Conservation (phyloP, 2,329 filamentous ascomycete genomes). For the Aspergillus quadricinctus region DNA sequence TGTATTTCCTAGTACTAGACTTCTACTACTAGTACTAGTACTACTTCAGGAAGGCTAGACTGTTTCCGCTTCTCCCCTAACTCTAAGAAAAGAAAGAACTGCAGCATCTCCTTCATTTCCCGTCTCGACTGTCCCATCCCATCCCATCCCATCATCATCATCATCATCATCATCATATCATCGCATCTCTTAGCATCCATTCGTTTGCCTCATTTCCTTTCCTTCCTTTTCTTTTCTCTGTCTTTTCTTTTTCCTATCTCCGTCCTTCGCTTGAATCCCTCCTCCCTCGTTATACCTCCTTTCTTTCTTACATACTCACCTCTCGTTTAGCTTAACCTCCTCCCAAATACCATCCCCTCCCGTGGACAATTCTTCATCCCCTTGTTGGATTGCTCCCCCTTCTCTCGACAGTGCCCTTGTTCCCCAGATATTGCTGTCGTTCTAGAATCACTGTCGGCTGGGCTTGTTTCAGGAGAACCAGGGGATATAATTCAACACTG, state of each 20-base stretch:
- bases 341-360: background rate
- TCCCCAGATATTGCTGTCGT: background rate
- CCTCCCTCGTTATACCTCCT: slow-evolving; percentile 14
- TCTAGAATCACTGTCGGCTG: background rate
- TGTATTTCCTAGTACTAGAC: background rate
- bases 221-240: slow-evolving; percentile 8
- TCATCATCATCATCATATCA: background rate
- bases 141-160: slow-evolving; percentile 1
- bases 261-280: slow-evolving; percentile 10
- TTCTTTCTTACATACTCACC: slow-evolving; percentile 6
- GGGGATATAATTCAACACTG: background rate
- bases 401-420: background rate
- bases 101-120: slow-evolving; percentile 22
- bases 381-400: background rate
- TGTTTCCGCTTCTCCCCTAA: background rate
- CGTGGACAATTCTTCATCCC: slow-evolving; percentile 8
- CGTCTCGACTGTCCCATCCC: slow-evolving; percentile 1
- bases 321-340: slow-evolving; percentile 5
- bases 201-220: slow-evolving; percentile 3
- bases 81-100: slow-evolving; percentile 1
- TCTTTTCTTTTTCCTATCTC: slow-evolving; percentile 5
- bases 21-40: too few relatives aligned
- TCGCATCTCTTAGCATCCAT: slow-evolving; percentile 4
- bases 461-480: background rate
- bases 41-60: background rate